These are phyloP conservation scores for Ilyonectria mors-panacis DNA, from an alignment of 2,329 filamentous ascomycete species.

Conservation along the genomic window DNA sequence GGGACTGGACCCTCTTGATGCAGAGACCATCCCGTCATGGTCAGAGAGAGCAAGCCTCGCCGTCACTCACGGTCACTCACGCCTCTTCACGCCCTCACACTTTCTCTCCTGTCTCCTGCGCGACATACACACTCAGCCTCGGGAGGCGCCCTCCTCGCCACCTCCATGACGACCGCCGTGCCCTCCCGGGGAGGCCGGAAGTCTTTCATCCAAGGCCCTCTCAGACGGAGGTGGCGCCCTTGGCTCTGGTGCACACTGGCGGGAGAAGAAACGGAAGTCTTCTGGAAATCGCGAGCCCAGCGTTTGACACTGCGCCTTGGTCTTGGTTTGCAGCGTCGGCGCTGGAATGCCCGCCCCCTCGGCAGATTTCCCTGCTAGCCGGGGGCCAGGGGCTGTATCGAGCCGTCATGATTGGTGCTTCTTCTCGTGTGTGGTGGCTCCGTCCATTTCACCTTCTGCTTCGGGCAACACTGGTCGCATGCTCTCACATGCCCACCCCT, in stretches of 20 bases:
- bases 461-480: slow-evolving; percentile 53
- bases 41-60: neutral
- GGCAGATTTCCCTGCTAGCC: slow-evolving; percentile 46
- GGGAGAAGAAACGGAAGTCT: slow-evolving; percentile 44
- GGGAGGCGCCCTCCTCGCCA: slow-evolving; percentile 21
- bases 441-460: slow-evolving; percentile 55
- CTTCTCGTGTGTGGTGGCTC: slow-evolving; percentile 49
- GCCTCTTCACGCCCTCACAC: neutral
- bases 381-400: slow-evolving; percentile 46
- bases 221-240: slow-evolving; percentile 13
- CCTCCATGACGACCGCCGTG: slow-evolving; percentile 7
- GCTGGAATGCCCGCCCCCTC: slow-evolving; percentile 44
- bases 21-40: slow-evolving; percentile 23
- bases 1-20: slow-evolving; percentile 23
- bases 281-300: slow-evolving; percentile 48
- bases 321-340: slow-evolving; percentile 29
- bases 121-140: neutral
- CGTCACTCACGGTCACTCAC: neutral
- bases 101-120: neutral
- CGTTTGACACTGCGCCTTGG: slow-evolving; percentile 26
- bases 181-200: slow-evolving; percentile 3
- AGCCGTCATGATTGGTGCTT: slow-evolving; percentile 51
- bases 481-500: slow-evolving; percentile 49
- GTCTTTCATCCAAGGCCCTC: neutral
- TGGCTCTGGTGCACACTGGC: slow-evolving; percentile 17